phyloP scores from a whole-genome alignment of 768 basidiomycete species.

The Suillus tomentosus region DNA sequence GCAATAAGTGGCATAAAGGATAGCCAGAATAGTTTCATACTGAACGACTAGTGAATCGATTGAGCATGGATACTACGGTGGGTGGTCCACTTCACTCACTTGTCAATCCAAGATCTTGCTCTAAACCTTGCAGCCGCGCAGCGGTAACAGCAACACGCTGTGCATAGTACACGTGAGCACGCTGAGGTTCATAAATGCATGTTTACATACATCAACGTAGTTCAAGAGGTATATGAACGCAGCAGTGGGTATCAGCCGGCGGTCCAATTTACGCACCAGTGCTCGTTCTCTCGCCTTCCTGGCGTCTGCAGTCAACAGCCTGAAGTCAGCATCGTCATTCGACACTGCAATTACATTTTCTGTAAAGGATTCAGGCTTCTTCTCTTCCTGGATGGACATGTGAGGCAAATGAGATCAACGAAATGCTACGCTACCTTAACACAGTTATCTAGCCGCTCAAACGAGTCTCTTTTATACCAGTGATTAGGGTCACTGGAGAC shows the following conservation, averaged over 20 bases:
- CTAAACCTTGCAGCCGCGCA: conserved; percentile 42
- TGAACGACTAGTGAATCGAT: conserved; percentile 42
- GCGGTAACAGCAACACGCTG: conserved; percentile 42
- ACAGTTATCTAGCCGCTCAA: background rate
- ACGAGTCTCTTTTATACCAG: conserved; percentile 8
- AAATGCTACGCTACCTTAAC: too few species aligned
- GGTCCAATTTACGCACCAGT: conserved; percentile 30
- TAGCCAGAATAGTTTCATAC: conserved; percentile 53
- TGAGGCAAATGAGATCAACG: background rate
- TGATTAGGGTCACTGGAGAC: background rate
- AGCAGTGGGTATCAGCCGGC: conserved; percentile 31
- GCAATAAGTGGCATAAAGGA: conserved; percentile 59
- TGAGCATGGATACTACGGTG: background rate
- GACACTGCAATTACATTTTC: conserved; percentile 11
- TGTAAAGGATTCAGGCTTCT: conserved; percentile 15
- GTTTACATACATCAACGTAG: conserved; percentile 26
- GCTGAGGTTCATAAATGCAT: background rate
- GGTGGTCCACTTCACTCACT: conserved; percentile 21
- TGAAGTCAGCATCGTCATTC: conserved; percentile 12
- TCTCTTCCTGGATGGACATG: conserved; percentile 15
- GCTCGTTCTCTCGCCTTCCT: conserved; percentile 23
- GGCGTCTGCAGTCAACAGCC: conserved; percentile 14
- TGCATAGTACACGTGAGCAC: background rate
- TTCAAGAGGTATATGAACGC: conserved; percentile 28
- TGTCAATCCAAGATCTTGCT: conserved; percentile 38